Evolutionary conservation across 306 rosid species (phyloP).

Genomic region (Citrullus colocynthis): DNA sequence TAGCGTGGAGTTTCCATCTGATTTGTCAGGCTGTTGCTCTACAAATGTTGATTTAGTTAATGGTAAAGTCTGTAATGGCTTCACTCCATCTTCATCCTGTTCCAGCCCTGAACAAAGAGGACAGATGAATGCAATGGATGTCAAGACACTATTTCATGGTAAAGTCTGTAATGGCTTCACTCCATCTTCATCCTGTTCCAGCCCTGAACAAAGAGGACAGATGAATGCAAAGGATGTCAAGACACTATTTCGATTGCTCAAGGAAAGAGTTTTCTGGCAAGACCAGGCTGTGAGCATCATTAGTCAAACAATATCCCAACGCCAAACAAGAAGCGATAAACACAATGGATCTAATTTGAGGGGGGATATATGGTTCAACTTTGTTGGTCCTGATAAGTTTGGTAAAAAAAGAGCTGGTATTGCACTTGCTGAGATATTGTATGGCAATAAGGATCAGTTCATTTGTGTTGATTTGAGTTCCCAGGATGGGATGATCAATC

Average conservation of each 20-base stretch:
- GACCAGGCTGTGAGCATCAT: slow-evolving; percentile 49
- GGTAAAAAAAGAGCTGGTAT: slow-evolving; percentile 62
- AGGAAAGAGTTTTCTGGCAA: slow-evolving; percentile 66
- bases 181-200: slow-evolving; percentile 44
- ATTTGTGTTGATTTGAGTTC: slow-evolving; percentile 50
- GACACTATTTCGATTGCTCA: slow-evolving; percentile 45
- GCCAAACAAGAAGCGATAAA: slow-evolving; percentile 27
- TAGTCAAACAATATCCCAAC: slow-evolving; percentile 33
- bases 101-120: slow-evolving; percentile 37
- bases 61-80: slow-evolving; percentile 29
- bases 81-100: slow-evolving; percentile 38
- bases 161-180: slow-evolving; percentile 25
- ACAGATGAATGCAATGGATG: slow-evolving; percentile 38
- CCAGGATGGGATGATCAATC: slow-evolving; percentile 16
- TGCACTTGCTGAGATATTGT: slow-evolving; percentile 59
- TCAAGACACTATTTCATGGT: slow-evolving; percentile 46
- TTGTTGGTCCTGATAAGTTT: slow-evolving; percentile 63
- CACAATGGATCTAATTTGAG: slow-evolving; percentile 24
- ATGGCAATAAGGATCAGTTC: slow-evolving; percentile 42
- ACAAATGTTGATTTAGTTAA: slow-evolving; percentile 30
- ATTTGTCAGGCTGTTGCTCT: slow-evolving; percentile 27
- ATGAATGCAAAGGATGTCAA: slow-evolving; percentile 46
- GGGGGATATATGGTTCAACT: slow-evolving; percentile 65
- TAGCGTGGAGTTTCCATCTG: slow-evolving; percentile 25
- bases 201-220: slow-evolving; percentile 33